A percentile compares a stretch with the other conserved stretches of the same genome.
Evolutionary conservation across 306 rosid species (phyloP).

Genomic region (Fragaria iinumae): DNA sequence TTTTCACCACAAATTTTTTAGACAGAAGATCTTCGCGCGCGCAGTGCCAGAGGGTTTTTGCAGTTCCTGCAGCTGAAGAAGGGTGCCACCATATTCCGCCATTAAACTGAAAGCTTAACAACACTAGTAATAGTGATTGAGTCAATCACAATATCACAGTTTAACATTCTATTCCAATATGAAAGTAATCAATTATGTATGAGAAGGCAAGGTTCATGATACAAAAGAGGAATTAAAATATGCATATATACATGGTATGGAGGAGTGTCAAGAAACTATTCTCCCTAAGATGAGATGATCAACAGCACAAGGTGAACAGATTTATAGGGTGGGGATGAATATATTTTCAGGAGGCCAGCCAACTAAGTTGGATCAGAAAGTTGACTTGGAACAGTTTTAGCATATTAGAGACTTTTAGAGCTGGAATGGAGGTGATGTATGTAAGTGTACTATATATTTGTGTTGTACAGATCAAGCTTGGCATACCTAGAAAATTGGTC

Average conservation of each 20-base stretch:
- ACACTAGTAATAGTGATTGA: not conserved
- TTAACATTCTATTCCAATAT: not conserved
- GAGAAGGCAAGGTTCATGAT: no score
- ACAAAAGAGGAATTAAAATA: not conserved
- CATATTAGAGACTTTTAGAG: not conserved
- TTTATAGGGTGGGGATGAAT: no score
- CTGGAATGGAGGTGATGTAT: not conserved
- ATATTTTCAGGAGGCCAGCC: not conserved
- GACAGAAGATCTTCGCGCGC: constrained; percentile 26
- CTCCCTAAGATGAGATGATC: not conserved
- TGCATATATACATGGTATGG: constrained; percentile 1
- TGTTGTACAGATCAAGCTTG: constrained; percentile 55
- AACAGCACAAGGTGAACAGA: not conserved
- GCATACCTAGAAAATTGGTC: constrained; percentile 36
- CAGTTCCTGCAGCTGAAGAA: constrained; percentile 33
- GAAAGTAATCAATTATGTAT: not conserved
- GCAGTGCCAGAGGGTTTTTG: constrained; percentile 33
- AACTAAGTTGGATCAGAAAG: not conserved
- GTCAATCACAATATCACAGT: not conserved
- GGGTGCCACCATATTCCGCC: constrained; percentile 24
- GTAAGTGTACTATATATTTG: constrained; percentile 19
- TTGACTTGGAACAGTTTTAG: not conserved
- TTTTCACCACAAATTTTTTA: constrained; percentile 28
- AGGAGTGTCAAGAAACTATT: not conserved
- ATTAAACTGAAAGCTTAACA: constrained; percentile 13